Evolutionary conservation across 805 yeast genomes (phyloP), one percentile per base, ranked within the genome.

Genomic region (Danielia reshetovae): DNA sequence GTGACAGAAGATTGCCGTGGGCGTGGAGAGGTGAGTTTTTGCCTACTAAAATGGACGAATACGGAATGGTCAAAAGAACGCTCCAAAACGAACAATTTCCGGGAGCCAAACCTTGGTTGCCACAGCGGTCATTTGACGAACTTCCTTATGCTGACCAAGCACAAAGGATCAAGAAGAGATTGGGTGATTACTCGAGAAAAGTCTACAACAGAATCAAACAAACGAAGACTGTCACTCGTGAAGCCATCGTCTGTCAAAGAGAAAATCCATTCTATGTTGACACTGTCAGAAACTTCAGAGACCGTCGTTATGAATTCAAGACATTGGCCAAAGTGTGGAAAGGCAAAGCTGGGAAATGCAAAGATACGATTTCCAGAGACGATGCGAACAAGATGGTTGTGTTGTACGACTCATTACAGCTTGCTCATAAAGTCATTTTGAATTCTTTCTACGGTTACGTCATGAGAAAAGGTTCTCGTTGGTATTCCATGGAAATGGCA

Each of bases 401-500:
- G 24, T 69, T 93, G 32, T 93, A 89, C 57, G 98, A 93, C 55
- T 90, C 98, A 2, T 67, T 93, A 49, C 99, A 93, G 62, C 71
- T 93, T 45, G 98, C 98, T 0, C 97, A 93, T 59, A 93, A 93
- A 54, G 97, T 90, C 54, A 93, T 93, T 62, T 71, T 93, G 51
- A 93, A 93, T 54, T 90, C 97, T 0, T 93, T 93, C 56, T 93
- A 93, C 52, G 99, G 99, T 32, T 93, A 93, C 52, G 98, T 93
- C 10, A 93, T 93, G 98, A 77, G 99, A 61, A 93, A 93, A 52
- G 99, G 98, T 25, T 93, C 98, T 0, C 74, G 99, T 40, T 93
- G 99, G 99, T 93, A 89, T 52, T 93, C 98, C 0, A 88, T 93
- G 93, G 98, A 93, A 59, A 93, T 94, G 98, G 99, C 98, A 0